phyloP scores from a whole-genome alignment of 805 yeast genomes.

The Danielozyma ontarioensis region DNA sequence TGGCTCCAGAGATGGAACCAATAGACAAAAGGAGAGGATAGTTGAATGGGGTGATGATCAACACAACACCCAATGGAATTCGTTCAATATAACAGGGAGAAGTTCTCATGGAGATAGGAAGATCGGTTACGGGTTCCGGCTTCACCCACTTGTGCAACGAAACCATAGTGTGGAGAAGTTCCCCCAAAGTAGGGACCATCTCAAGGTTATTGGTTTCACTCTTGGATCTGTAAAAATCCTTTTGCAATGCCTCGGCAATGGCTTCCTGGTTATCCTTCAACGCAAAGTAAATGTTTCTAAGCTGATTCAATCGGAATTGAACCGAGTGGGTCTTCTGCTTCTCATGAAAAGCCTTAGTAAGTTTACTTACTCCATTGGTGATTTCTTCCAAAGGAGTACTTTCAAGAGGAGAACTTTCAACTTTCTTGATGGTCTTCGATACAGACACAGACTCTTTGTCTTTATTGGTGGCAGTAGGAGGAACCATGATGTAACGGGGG shows the following conservation, averaged over 20 bases:
- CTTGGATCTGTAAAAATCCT: constrained; percentile 64
- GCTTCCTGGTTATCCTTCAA: constrained; percentile 52
- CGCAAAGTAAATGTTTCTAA: constrained; percentile 63
- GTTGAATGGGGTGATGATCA: constrained; percentile 77
- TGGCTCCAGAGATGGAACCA: constrained; percentile 68
- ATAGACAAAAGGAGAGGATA: constrained; percentile 66
- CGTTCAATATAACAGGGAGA: constrained; percentile 25
- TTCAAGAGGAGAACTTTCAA: constrained; percentile 12
- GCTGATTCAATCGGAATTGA: constrained; percentile 53
- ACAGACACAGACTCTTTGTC: too few species aligned
- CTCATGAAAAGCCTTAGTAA: constrained; percentile 39
- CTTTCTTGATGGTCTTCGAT: not conserved
- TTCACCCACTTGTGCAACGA: constrained; percentile 58
- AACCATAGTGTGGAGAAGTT: constrained; percentile 54
- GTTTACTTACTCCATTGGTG: constrained; percentile 37
- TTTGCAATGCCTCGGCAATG: constrained; percentile 51
- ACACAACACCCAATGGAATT: constrained; percentile 56
- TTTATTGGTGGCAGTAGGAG: too few species aligned
- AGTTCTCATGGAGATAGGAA: constrained; percentile 31
- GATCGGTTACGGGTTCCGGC: constrained; percentile 37
- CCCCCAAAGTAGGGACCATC: constrained; percentile 44
- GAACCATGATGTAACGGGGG: too few species aligned
- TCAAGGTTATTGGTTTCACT: constrained; percentile 64
- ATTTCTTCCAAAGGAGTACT: constrained; percentile 49
- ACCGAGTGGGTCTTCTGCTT: constrained; percentile 46